phyloP scores from a whole-genome alignment of 2,329 filamentous ascomycete genomes.

The Tolypocladium ovalisporum region DNA sequence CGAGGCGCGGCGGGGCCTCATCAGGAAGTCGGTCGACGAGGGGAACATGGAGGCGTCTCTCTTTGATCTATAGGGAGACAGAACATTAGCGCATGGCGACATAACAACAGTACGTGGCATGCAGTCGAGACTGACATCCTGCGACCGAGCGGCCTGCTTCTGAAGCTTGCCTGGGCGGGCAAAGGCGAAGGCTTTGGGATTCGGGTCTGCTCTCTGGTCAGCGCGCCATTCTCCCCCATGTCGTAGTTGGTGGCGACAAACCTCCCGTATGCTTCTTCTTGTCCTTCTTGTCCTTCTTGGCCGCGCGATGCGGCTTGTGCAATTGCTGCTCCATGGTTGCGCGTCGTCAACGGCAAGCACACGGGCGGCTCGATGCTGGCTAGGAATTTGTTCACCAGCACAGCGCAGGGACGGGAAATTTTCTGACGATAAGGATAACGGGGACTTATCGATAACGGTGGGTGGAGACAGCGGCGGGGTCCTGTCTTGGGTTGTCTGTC shows the following conservation, averaged over 20 bases:
- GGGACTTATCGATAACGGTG: background rate
- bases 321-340: constrained; percentile 64
- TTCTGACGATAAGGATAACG: background rate
- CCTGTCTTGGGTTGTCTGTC: background rate
- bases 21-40: constrained; percentile 92
- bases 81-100: background rate
- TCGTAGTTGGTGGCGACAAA: constrained; percentile 15
- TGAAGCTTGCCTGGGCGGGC: constrained; percentile 71
- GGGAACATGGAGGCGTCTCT: constrained; percentile 92
- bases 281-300: constrained; percentile 80
- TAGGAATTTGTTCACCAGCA: background rate
- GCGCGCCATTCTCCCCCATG: background rate
- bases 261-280: constrained; percentile 67
- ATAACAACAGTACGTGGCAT: background rate
- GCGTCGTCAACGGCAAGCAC: background rate
- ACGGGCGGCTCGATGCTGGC: background rate
- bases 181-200: constrained; percentile 86
- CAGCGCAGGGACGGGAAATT: background rate
- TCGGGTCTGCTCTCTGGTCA: constrained; percentile 44
- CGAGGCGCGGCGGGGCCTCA: constrained; percentile 85
- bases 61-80: constrained; percentile 57
- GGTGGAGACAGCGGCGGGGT: background rate
- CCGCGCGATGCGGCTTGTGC: constrained; percentile 66
- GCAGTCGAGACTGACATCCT: constrained; percentile 45
- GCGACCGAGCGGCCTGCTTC: constrained; percentile 60